Base-by-base conservation (phyloP, 2,329 filamentous ascomycete species). In the Colletotrichum trifolii region DNA sequence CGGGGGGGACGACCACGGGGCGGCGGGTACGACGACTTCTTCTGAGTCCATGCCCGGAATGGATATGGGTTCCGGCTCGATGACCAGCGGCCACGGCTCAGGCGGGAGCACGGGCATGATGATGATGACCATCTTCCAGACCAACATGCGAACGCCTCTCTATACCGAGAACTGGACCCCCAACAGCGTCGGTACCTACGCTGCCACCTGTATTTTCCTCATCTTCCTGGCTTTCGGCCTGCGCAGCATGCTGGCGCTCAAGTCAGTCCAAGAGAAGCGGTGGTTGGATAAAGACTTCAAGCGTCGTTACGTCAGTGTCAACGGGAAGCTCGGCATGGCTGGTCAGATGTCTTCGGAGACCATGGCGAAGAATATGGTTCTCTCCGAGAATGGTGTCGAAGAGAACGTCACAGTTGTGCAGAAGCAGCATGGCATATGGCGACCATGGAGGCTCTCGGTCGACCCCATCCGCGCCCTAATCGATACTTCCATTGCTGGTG, bases 191-290 rank as follows among this genome's bases (percentile, higher is more conserved):
- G 93, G 90, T 71, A 81, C 85, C 65, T 98, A 97, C 78, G 93
- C 93, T 2, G 95, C 89, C 60, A 97, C 93, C 35, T 97, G 95
- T 82, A 92, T 97, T 76, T 97, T 97, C 79, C 85, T 97, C 64
- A 89, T 97, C 74, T 71, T 91, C 48, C 88, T 98, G 55, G 89
- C 89, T 66, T 82, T 89, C 66, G 73, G 91, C 61, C 89, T 90
- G 73, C 91, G 94, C 56, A 79, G 83, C 17, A 82, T 97, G 13
- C 80, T 95, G 54, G 94, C 94, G 3, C 82, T 87, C 71, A 93
- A 93, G 75, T 87, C 79, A 79, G 88, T 81, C 77, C 85, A 80
- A 75, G 87, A 85, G 77, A 74, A 81, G 69, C 80, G 82, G 48
- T 96, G 93, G 90, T 79, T 91, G 50, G 88, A 92, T 74, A 79